Evolutionary conservation across 2,329 filamentous ascomycete species (phyloP).

Genomic region (Metarhizium album): DNA sequence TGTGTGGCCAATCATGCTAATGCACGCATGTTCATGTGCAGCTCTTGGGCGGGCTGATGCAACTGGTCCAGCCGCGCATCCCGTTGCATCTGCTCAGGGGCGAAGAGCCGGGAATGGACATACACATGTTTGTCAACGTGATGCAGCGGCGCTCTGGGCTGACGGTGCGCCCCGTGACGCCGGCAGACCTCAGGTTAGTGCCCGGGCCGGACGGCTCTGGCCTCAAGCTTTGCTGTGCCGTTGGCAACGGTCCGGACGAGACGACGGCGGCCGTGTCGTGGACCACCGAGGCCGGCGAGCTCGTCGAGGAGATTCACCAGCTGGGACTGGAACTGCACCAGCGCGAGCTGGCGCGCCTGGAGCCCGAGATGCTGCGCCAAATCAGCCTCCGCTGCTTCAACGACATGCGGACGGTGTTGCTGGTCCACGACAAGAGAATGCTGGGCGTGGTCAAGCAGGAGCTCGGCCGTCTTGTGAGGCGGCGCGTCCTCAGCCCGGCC

Average conservation of each 20-base stretch:
- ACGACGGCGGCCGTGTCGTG: not conserved
- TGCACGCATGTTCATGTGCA: slow-evolving; percentile 6
- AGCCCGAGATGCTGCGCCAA: slow-evolving; percentile 21
- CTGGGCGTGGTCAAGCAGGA: slow-evolving; percentile 27
- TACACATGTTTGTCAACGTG: slow-evolving; percentile 25
- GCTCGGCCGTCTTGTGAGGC: slow-evolving; percentile 15
- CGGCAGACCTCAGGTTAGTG: slow-evolving; percentile 22
- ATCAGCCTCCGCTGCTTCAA: slow-evolving; percentile 28
- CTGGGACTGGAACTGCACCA: slow-evolving; percentile 29
- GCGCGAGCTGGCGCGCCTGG: slow-evolving; percentile 22
- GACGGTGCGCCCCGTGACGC: slow-evolving; percentile 23
- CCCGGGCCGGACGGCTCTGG: slow-evolving; percentile 13
- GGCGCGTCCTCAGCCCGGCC: slow-evolving; percentile 14
- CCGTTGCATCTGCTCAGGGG: slow-evolving; percentile 28
- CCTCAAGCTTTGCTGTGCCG: slow-evolving; percentile 20
- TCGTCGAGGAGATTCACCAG: slow-evolving; percentile 24
- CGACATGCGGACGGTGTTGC: slow-evolving; percentile 27
- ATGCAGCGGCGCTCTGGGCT: slow-evolving; percentile 17
- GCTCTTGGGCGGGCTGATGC: slow-evolving; percentile 21
- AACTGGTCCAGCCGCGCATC: slow-evolving; percentile 18
- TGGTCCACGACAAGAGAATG: slow-evolving; percentile 33
- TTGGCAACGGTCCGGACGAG: not conserved
- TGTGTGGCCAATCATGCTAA: too few species aligned
- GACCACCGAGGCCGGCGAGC: slow-evolving; percentile 11
- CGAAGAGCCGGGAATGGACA: slow-evolving; percentile 26